A percentile compares a stretch with the other conserved stretches of the same genome.
Evolutionary conservation across 768 basidiomycete genomes (phyloP).

Genomic region (Amanita inopinata): DNA sequence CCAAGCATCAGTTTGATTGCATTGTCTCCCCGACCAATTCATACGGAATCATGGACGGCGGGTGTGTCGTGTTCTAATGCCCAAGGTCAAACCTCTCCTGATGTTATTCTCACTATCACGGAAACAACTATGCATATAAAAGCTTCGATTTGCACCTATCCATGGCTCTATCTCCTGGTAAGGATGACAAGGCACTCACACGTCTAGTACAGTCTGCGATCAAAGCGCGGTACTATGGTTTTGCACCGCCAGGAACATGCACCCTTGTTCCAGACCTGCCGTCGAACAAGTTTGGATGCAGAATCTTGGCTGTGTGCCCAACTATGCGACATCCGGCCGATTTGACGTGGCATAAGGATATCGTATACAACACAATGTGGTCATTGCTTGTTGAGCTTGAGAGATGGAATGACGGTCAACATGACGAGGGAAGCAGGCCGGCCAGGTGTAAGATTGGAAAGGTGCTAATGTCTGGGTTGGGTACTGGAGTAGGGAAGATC

Average conservation of each 20-base stretch:
- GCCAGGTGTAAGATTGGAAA: constrained; percentile 1
- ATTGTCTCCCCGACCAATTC: constrained; percentile 2
- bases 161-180: not conserved
- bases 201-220: not conserved
- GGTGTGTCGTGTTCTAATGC: too few species aligned
- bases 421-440: not conserved
- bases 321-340: constrained; percentile 10
- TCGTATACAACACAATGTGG: constrained; percentile 13
- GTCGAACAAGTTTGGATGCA: not conserved
- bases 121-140: not conserved
- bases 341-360: constrained; percentile 11
- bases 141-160: not conserved
- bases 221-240: not conserved
- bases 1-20: not conserved
- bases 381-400: constrained; percentile 9
- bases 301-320: constrained; percentile 2
- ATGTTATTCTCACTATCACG: too few species aligned
- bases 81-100: too few species aligned
- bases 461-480: constrained; percentile 13
- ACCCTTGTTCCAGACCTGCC: not conserved
- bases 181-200: not conserved
- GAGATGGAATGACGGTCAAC: constrained; percentile 3
- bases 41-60: constrained; percentile 3
- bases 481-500: constrained; percentile 11
- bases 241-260: not conserved